Evolutionary conservation across 2,329 filamentous ascomycete genomes (phyloP).

Genomic region (Hymenoscyphus repandus): DNA sequence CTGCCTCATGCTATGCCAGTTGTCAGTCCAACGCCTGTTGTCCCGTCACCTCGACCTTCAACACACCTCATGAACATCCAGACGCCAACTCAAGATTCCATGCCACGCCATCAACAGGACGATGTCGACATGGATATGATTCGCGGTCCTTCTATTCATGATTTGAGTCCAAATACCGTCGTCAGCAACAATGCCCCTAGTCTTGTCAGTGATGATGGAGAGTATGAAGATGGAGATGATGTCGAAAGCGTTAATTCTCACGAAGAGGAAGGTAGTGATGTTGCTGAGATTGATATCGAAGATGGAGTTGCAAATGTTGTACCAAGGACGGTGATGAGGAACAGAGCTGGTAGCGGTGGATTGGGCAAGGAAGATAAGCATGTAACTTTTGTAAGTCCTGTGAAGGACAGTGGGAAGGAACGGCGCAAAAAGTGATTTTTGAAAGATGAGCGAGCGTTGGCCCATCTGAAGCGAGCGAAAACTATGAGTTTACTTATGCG

Average conservation of each 20-base stretch:
- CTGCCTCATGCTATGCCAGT: slow-evolving; percentile 30
- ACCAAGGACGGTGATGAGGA: slow-evolving; percentile 21
- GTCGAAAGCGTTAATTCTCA: slow-evolving; percentile 45
- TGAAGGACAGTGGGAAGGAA: slow-evolving; percentile 20
- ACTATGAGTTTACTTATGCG: background rate
- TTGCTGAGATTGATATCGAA: slow-evolving; percentile 57
- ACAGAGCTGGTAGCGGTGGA: slow-evolving; percentile 19
- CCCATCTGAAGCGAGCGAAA: background rate
- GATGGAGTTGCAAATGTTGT: slow-evolving; percentile 35
- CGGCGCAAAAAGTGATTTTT: slow-evolving; percentile 14
- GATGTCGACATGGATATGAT: slow-evolving; percentile 32
- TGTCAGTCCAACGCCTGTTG: slow-evolving; percentile 16
- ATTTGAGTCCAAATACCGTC: slow-evolving; percentile 64
- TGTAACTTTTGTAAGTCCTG: slow-evolving; percentile 33
- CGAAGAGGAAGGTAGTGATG: slow-evolving; percentile 55
- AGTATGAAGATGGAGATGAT: slow-evolving; percentile 65
- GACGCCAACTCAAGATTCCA: slow-evolving; percentile 8
- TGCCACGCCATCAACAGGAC: slow-evolving; percentile 10
- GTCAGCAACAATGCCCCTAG: slow-evolving; percentile 74
- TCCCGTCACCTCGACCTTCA: slow-evolving; percentile 17
- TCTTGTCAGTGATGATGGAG: slow-evolving; percentile 74
- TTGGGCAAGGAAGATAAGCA: slow-evolving; percentile 31
- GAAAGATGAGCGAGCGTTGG: background rate
- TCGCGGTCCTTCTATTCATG: slow-evolving; percentile 49
- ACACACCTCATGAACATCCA: slow-evolving; percentile 17